Percentiles rank a stretch among this genome's conserved stretches.
Conservation (phyloP, 176 grass and related monocot species). For the Eremochloa ophiuroides region DNA sequence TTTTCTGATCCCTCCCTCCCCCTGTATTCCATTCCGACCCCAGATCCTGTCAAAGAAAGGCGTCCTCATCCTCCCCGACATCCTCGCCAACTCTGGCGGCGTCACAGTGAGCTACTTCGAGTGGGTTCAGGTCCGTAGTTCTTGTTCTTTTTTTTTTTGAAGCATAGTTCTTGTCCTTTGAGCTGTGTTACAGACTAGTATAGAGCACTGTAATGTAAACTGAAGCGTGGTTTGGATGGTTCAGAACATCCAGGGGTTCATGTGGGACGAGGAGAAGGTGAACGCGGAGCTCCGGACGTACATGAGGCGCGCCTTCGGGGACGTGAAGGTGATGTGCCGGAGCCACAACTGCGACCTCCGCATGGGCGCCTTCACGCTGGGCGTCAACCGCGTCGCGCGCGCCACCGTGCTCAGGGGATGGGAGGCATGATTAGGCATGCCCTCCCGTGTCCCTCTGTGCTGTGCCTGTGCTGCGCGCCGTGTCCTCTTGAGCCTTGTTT, state of each 20-base stretch:
- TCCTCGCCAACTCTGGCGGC: conserved; percentile 73
- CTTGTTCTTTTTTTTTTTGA: background rate
- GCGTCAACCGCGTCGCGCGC: conserved; percentile 88
- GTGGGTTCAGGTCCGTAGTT: conserved; percentile 70
- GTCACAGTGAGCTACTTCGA: conserved; percentile 98
- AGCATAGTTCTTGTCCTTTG: background rate
- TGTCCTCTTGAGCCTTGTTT: background rate
- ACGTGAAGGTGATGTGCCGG: conserved; percentile 82
- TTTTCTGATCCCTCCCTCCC: background rate
- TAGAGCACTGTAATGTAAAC: background rate
- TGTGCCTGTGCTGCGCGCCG: background rate
- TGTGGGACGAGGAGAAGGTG: conserved; percentile 96
- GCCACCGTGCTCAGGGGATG: conserved; percentile 83
- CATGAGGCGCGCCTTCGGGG: conserved; percentile 67
- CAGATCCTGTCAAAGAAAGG: conserved; percentile 97
- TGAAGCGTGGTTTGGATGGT: background rate
- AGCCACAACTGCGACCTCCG: conserved; percentile 81
- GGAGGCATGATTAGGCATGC: conserved; percentile 56
- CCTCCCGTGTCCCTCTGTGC: background rate
- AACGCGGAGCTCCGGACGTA: conserved; percentile 80
- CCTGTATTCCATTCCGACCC: conserved; percentile 3
- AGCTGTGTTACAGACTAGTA: background rate
- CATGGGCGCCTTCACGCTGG: conserved; percentile 96
- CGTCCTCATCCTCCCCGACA: conserved; percentile 86
- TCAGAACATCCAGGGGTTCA: conserved; percentile 97